Percentiles rank a stretch among this genome's conserved stretches.
phyloP scores from a whole-genome alignment of 768 basidiomycete genomes.

The Suillus decipiens region DNA sequence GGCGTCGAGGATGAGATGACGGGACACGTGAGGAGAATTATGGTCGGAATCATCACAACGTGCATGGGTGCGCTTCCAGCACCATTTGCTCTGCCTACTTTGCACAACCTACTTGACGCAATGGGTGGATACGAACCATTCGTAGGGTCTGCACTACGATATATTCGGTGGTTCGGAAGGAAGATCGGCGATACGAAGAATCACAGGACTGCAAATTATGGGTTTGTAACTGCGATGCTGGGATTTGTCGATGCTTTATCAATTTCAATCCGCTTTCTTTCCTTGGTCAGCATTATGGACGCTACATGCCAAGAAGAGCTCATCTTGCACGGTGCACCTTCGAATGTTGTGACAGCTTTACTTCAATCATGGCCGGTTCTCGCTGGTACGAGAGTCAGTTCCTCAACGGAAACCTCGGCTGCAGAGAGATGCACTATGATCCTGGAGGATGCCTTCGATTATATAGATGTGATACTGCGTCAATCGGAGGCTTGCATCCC shows the following conservation, averaged over 20 bases:
- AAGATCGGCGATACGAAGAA: not conserved
- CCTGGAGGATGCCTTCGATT: not conserved
- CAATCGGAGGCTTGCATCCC: not conserved
- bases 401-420: not conserved
- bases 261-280: not conserved
- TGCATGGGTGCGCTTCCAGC: not conserved
- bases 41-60: not conserved
- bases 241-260: not conserved
- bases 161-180: conserved; percentile 3
- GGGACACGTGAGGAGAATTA: not conserved
- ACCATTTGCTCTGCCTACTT: conserved; percentile 3
- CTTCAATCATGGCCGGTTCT: not conserved
- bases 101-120: conserved; percentile 1
- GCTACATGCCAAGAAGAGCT: not conserved
- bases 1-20: not conserved
- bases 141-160: not conserved
- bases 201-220: not conserved
- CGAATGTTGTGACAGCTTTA: conserved; percentile 1
- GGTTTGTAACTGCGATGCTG: not conserved
- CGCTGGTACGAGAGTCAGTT: not conserved
- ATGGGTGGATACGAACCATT: conserved; percentile 3
- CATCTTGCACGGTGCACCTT: conserved; percentile 1
- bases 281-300: conserved; percentile 1
- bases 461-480: not conserved
- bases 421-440: not conserved